Base-by-base conservation (phyloP, 2,329 filamentous ascomycete genomes). In the Metarhizium rileyi region DNA sequence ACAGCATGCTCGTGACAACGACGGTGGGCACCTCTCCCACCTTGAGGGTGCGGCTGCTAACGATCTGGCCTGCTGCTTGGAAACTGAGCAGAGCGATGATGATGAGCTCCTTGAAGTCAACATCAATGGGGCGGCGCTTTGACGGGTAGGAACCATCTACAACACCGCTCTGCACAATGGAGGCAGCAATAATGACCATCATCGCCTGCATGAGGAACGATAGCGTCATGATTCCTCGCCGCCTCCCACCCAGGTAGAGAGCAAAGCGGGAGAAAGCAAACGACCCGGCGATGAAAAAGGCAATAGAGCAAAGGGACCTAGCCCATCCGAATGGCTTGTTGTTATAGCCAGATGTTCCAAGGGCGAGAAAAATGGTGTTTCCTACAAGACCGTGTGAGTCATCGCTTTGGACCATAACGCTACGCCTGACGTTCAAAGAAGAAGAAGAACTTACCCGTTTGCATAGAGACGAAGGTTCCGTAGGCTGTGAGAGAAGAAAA, bases 321-420 rank as follows among this genome's bases (percentile, higher is more conserved):
- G 75, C 64, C 76, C 73, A 80, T 49, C 73, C 77, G 49, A 68
- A 68, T 3, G 75, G 75, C 51, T 76, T 66, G 51, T 66, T 67
- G 20, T 68, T 60, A 3, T 75, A 77, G 44, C 79, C 75, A 27
- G 65, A 63, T 12, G 77, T 74, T 49, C 78, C 78, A 22, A 83
- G 74, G 18, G 76, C 78, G 36, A 83, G 70, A 64, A 83, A 81
- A 56, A 83, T 75, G 9, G 80, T 83, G 63, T 83, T 83, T 36
- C 79, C 78, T 66, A 38, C 5, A 27, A 41, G n/a, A 22, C 20
- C 23, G 8, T 10, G 33, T 46, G 44, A 40, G 30, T 14, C 14
- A 33, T 14, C 14, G 12, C 12, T 12, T 8, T 28, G 8, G 12
- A 28, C 12, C 27, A 28, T 28, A 10, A 3, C 30, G 10, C 8